Evolutionary conservation across 2,329 filamentous ascomycete species (phyloP), one percentile per base, ranked within the genome.

Genomic region (Orbilia ellipsospora): DNA sequence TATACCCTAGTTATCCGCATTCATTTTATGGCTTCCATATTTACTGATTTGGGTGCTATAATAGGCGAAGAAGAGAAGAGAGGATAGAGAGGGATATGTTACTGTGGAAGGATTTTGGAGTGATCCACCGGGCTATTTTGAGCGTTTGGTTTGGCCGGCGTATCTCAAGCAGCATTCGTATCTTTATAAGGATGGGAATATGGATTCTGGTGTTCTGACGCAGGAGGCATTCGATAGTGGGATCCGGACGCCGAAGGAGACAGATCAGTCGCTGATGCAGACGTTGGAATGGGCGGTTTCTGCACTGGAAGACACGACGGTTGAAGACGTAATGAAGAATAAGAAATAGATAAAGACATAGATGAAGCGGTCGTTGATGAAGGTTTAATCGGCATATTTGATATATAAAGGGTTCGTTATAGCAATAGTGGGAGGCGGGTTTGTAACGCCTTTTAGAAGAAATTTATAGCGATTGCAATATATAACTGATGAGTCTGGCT

Each of bases 141-240:
- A 98, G 81, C 88, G 91, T 81, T 87, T 99, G 65, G 95, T 99
- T 3, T 99, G 95, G 95, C 94, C 94, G 2, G 94, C 96, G 80
- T 98, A 97, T 82, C 92, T 91, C 2, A 85, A 77, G 26, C 65
- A 67, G 60, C 60, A 63, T 60, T 84, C 85, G 20, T 96, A 92
- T 86, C 84, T 99, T 81, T 95, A 97, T 80, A 83, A 89, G 77
- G 83, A 84, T 6, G 90, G 88, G 0, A 84, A 94, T 80, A 91
- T 92, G 0, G 87, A 82, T 8, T 82, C 91, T 78, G 87, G 87
- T 0, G 80, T 82, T 55, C 80, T 89, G 8, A 84, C 87, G 48
- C 80, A 83, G 16, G 82, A 84, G 0, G 84, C 85, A 56, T 81
- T 88, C 78, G 76, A 80, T 67, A 83, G 84, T 78, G 82, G 82